phyloP scores from a whole-genome alignment of 2,329 filamentous ascomycete genomes.

The Phialemonium atrogriseum region DNA sequence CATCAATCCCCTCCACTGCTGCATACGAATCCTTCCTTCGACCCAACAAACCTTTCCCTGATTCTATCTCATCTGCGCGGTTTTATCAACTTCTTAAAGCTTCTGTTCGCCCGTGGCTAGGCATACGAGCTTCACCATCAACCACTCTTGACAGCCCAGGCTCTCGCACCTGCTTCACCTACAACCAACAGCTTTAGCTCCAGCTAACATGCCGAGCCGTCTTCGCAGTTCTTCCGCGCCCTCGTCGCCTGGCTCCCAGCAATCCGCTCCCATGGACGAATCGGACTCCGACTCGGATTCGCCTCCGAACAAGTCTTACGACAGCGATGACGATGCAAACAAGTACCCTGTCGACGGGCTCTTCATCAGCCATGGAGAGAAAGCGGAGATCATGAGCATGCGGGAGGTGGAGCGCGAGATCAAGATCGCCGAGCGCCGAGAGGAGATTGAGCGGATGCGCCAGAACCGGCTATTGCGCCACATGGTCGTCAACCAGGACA shows the following conservation, averaged over 20 bases:
- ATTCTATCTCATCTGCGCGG: no score
- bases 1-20: no score
- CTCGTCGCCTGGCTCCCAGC: slow-evolving; percentile 63
- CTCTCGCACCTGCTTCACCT: no score
- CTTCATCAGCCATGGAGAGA: slow-evolving; percentile 66
- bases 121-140: no score
- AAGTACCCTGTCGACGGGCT: slow-evolving; percentile 84
- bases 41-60: no score
- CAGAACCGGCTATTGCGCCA: slow-evolving; percentile 78
- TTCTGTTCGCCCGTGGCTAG: no score
- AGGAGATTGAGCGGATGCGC: slow-evolving; percentile 71
- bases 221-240: slow-evolving; percentile 61
- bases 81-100: no score
- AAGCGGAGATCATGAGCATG: slow-evolving; percentile 72
- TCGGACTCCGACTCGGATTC: slow-evolving; percentile 70
- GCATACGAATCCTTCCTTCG: no score
- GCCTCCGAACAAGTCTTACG: slow-evolving; percentile 32
- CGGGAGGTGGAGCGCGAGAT: slow-evolving; percentile 87
- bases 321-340: slow-evolving; percentile 49
- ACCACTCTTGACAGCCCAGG: no score
- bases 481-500: slow-evolving; percentile 61
- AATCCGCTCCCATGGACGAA: slow-evolving; percentile 84
- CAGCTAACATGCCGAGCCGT: no score
- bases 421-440: slow-evolving; percentile 78
- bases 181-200: no score